Base-by-base conservation (phyloP, 2,329 filamentous ascomycete genomes). In the Cercospora sojina region DNA sequence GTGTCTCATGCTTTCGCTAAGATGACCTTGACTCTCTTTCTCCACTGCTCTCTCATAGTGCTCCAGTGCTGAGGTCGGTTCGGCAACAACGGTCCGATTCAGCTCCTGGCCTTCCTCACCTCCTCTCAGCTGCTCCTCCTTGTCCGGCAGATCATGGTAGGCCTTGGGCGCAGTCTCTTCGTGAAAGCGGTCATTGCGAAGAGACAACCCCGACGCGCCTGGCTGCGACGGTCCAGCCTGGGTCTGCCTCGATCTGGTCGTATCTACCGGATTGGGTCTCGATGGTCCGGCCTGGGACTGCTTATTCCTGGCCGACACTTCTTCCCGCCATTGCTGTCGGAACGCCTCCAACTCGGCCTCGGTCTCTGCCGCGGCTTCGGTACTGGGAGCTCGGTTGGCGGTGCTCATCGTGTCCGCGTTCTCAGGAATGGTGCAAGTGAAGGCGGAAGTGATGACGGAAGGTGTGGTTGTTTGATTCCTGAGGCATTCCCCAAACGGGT, bases 1-100 rank as follows among this genome's bases (percentile, higher is more conserved):
- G 59, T 96, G 85, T 70, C 86, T 88, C 64, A 99, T 78, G 76
- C 94, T 98, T 69, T 98, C 94, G 5, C 93, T 93, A 59, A 98
- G 83, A 69, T 88, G 95, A 0, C 95, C 95, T 73, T 91, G 87
- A 0, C 85, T 86, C 80, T 99, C 95, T 78, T 89, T 93, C 79
- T 96, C 91, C 64, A 97, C 93, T 3, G 94, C 95, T 76, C 87
- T 88, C 77, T 98, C 95, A 74, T 95, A 98, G 78, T 97, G 91
- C 73, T 98, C 95, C 16, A 99, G 80, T 0, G 95, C 95, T 10
- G 93, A 91, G 23, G 83, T 82, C 4, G 91, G 91, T 72, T 90
- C 86, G 66, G 76, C 70, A 18, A 69, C 75, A 10, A 72, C 67
- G 3, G 76, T 70, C 68, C 77, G 71, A 9, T 77, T 70, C 31